Percentiles rank a stretch among this genome's conserved stretches.
These are phyloP conservation scores for Venturia aucupariae DNA, from an alignment of 2,329 filamentous ascomycete genomes.

Conservation along the genomic window DNA sequence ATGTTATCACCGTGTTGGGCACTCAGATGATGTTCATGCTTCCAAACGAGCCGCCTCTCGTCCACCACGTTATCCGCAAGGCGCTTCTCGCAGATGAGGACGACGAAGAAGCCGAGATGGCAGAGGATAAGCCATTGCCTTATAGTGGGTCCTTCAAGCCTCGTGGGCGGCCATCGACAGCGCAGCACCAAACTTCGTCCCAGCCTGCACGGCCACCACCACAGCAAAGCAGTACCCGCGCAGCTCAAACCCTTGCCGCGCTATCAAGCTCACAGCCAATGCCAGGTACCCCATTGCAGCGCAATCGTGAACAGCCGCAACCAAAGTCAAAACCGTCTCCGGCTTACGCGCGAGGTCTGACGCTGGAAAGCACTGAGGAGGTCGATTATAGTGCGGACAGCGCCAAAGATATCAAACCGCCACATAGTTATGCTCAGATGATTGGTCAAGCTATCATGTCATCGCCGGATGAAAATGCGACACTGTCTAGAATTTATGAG, in stretches of 20 bases:
- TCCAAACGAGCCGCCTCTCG: slow-evolving; percentile 62
- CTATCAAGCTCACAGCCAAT: slow-evolving; percentile 17
- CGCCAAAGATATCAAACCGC: slow-evolving; percentile 86
- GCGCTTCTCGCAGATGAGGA: slow-evolving; percentile 24
- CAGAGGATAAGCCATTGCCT: slow-evolving; percentile 19
- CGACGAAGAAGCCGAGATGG: slow-evolving; percentile 25
- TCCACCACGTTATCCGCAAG: slow-evolving; percentile 63
- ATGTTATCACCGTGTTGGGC: slow-evolving; percentile 83
- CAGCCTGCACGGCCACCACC: slow-evolving; percentile 17
- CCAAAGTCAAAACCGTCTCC: slow-evolving; percentile 37
- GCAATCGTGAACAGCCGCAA: slow-evolving; percentile 23
- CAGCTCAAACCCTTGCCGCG: slow-evolving; percentile 22
- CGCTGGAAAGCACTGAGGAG: slow-evolving; percentile 44
- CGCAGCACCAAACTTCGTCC: slow-evolving; percentile 13
- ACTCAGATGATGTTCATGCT: slow-evolving; percentile 99
- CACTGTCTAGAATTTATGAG: slow-evolving; percentile 83
- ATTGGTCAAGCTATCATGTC: slow-evolving; percentile 94
- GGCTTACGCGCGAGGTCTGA: slow-evolving; percentile 40
- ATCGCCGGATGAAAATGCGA: slow-evolving; percentile 78
- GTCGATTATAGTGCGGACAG: slow-evolving; percentile 74
- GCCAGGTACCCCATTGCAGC: slow-evolving; percentile 26
- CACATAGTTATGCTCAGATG: slow-evolving; percentile 92
- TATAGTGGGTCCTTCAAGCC: neutral
- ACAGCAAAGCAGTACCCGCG: slow-evolving; percentile 18
- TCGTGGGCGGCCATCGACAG: slow-evolving; percentile 4